A percentile compares a stretch with the other conserved stretches of the same genome.
phyloP scores from a whole-genome alignment of 192 early-diverging fungal species.

The Dissophora globulifera region DNA sequence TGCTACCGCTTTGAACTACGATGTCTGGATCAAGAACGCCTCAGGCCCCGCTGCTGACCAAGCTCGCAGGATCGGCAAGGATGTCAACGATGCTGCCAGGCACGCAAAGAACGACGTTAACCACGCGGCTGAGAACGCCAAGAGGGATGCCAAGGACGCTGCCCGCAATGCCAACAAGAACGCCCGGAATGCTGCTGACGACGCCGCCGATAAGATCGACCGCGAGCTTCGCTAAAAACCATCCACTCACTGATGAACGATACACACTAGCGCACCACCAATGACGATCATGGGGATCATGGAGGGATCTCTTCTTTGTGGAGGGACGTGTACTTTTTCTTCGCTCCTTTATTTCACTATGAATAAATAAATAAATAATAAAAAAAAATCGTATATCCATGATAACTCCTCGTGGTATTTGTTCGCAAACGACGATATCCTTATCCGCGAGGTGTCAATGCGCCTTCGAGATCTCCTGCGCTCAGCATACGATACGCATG shows the following conservation, averaged over 20 bases:
- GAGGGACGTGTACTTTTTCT: conserved; percentile 1
- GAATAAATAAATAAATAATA: too few species aligned
- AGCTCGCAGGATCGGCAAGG: conserved; percentile 35
- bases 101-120: conserved; percentile 24
- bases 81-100: conserved; percentile 24
- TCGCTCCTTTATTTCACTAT: background rate
- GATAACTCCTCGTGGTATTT: too few species aligned
- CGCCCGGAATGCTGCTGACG: conserved; percentile 8
- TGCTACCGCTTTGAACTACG: conserved; percentile 40
- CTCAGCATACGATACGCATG: conserved; percentile 36
- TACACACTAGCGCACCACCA: too few species aligned
- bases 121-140: conserved; percentile 15
- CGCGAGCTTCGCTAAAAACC: conserved; percentile 36
- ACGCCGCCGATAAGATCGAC: conserved; percentile 20
- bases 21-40: conserved; percentile 47
- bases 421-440: too few species aligned
- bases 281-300: too few species aligned
- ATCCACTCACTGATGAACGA: too few species aligned
- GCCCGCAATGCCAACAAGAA: conserved; percentile 17
- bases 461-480: conserved; percentile 32
- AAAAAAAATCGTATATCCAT: too few species aligned
- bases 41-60: conserved; percentile 30
- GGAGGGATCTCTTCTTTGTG: too few species aligned
- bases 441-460: too few species aligned
- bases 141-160: conserved; percentile 26